Conservation (phyloP, 2,329 filamentous ascomycete species). For the Aspergillus aculeatus region DNA sequence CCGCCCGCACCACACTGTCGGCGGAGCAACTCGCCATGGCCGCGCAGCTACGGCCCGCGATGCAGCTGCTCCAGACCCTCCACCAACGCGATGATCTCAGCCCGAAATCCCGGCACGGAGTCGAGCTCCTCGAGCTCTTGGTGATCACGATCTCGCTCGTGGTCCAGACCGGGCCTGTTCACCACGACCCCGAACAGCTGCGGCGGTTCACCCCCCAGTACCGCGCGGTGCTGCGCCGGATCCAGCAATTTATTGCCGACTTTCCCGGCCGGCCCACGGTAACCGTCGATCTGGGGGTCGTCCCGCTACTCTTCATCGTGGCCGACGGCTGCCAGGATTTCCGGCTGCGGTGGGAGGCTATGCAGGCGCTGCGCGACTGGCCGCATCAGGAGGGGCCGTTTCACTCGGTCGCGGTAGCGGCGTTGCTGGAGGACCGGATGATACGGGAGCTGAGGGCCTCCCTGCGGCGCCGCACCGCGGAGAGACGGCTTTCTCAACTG, state of each 20-base stretch:
- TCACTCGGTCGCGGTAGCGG: neutral
- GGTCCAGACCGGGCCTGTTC: neutral
- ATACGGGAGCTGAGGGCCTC: neutral
- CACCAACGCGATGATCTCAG: neutral
- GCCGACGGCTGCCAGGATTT: neutral
- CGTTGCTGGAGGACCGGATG: neutral
- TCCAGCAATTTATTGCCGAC: neutral
- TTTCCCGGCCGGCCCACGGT: neutral
- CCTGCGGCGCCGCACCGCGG: neutral
- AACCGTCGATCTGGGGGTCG: neutral
- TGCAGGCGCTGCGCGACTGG: neutral
- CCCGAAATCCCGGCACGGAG: neutral
- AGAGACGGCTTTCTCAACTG: too few relatives aligned
- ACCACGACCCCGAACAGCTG: neutral
- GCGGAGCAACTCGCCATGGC: neutral
- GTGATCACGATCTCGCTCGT: neutral
- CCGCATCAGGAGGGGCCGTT: conserved; percentile 5
- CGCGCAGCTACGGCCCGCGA: neutral
- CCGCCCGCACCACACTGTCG: neutral
- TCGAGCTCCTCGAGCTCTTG: neutral
- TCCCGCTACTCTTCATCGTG: neutral
- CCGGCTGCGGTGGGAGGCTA: neutral
- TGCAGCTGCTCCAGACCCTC: neutral
- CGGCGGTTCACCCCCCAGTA: neutral
- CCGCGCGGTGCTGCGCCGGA: neutral